Conservation (phyloP, 805 yeast species). For the Candida gorgasii region DNA sequence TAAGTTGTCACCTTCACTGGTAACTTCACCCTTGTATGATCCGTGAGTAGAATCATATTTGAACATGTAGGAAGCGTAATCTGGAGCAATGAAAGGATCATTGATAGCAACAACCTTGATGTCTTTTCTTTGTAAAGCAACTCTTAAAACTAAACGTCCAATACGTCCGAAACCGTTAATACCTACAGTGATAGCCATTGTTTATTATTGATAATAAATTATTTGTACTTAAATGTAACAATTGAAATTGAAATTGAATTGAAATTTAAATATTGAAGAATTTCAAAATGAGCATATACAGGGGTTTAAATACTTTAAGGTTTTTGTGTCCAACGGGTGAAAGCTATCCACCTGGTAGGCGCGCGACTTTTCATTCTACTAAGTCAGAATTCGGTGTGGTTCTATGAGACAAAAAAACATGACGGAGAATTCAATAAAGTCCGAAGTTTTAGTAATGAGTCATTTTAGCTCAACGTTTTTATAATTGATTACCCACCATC, state of each 20-base stretch:
- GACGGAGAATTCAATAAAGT: conserved; percentile 2
- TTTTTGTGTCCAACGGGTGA: conserved; percentile 19
- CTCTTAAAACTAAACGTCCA: conserved; percentile 86
- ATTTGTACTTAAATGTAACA: conserved; percentile 2
- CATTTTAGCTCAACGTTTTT: background rate
- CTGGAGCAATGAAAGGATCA: conserved; percentile 88
- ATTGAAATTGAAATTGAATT: no score
- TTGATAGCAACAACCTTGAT: conserved; percentile 85
- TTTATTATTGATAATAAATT: conserved; percentile 10
- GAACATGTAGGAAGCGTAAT: conserved; percentile 93
- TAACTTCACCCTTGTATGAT: conserved; percentile 73
- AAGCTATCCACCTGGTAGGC: conserved; percentile 18
- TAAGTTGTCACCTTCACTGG: conserved; percentile 55
- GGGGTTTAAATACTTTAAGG: conserved; percentile 12
- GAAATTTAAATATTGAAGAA: conserved; percentile 5
- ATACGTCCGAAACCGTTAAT: conserved; percentile 95
- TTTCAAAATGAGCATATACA: conserved; percentile 4
- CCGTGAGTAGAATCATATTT: conserved; percentile 96
- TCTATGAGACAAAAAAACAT: conserved; percentile 1
- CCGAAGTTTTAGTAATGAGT: background rate
- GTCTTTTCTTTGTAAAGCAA: conserved; percentile 72
- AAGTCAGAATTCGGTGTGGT: conserved; percentile 2
- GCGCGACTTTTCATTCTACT: background rate
- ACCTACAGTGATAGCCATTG: conserved; percentile 72
- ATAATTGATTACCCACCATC: no score